Percentiles rank a stretch among this genome's conserved stretches.
Conservation (phyloP, 2,329 filamentous ascomycete species). For the Cercospora beticola region DNA sequence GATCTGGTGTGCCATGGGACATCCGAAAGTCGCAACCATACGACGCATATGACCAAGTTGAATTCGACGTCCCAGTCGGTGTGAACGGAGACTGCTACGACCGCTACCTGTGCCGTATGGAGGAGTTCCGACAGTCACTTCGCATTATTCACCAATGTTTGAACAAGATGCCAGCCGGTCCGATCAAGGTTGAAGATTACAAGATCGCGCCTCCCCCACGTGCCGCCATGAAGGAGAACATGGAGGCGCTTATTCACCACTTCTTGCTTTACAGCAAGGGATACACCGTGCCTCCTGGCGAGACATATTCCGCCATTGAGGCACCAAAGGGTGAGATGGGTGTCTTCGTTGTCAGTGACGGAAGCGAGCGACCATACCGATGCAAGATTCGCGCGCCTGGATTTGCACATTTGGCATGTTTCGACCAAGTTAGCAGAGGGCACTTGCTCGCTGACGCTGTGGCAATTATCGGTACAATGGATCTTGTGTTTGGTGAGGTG, state of each 20-base stretch:
- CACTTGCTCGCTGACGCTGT: slow-evolving; percentile 96
- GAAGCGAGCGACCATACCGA: slow-evolving; percentile 91
- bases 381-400: slow-evolving; percentile 97
- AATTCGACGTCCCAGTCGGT: slow-evolving; percentile 96
- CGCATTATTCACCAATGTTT: slow-evolving; percentile 98
- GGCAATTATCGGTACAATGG: slow-evolving; percentile 72
- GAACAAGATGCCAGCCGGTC: slow-evolving; percentile 97
- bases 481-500: slow-evolving; percentile 69
- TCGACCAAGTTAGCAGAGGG: slow-evolving; percentile 89
- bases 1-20: slow-evolving; percentile 94
- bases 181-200: slow-evolving; percentile 96
- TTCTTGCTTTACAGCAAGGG: slow-evolving; percentile 99
- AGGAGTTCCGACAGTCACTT: slow-evolving; percentile 97
- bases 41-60: slow-evolving; percentile 95
- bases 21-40: slow-evolving; percentile 96
- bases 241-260: slow-evolving; percentile 99
- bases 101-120: slow-evolving; percentile 98
- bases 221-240: slow-evolving; percentile 99
- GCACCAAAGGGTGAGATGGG: slow-evolving; percentile 99
- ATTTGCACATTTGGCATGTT: slow-evolving; percentile 90
- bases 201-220: slow-evolving; percentile 96
- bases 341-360: slow-evolving; percentile 93
- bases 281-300: slow-evolving; percentile 92
- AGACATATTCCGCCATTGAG: slow-evolving; percentile 97
- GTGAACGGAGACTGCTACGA: slow-evolving; percentile 99